Conservation (phyloP, 2,329 filamentous ascomycete species). For the Pleurostoma richardsiae region DNA sequence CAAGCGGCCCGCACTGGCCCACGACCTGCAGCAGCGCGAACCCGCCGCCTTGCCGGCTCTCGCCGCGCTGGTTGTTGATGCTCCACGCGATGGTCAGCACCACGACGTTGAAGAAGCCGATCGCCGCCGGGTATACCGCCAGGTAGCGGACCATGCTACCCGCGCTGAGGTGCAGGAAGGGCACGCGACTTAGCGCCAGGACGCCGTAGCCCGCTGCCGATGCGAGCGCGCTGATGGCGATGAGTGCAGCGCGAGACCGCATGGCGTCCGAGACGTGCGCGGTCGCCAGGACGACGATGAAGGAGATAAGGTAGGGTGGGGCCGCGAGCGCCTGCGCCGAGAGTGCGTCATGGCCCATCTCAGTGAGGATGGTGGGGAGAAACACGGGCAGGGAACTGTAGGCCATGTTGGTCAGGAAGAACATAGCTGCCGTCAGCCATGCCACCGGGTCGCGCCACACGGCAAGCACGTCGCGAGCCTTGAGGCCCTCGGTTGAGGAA, state of each 20-base stretch:
- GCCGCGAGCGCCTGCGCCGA: constrained; percentile 73
- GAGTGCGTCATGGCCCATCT: constrained; percentile 67
- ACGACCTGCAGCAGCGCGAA: constrained; percentile 78
- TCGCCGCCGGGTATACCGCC: constrained; percentile 71
- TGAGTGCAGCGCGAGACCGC: constrained; percentile 56
- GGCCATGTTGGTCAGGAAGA: constrained; percentile 83
- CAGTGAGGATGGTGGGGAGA: constrained; percentile 71
- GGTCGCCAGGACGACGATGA: constrained; percentile 65
- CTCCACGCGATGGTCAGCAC: constrained; percentile 84
- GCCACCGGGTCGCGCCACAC: constrained; percentile 62
- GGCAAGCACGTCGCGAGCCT: constrained; percentile 50
- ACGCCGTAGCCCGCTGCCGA: constrained; percentile 56
- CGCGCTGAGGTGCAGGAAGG: constrained; percentile 27
- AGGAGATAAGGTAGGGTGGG: constrained; percentile 75
- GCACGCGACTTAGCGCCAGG: constrained; percentile 52
- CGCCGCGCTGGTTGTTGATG: constrained; percentile 74
- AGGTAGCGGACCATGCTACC: constrained; percentile 56
- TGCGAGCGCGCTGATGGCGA: constrained; percentile 64
- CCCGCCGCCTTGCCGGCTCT: constrained; percentile 65
- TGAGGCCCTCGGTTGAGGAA: constrained; percentile 30
- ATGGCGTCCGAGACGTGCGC: constrained; percentile 66
- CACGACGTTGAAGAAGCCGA: constrained; percentile 80
- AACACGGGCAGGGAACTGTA: constrained; percentile 87
- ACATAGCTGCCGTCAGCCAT: constrained; percentile 75
- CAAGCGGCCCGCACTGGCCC: constrained; percentile 71